Percentiles rank a stretch among this genome's conserved stretches.
These are phyloP conservation scores for Epichloe amarillans DNA, from an alignment of 2,329 filamentous ascomycete genomes.

Conservation along the genomic window DNA sequence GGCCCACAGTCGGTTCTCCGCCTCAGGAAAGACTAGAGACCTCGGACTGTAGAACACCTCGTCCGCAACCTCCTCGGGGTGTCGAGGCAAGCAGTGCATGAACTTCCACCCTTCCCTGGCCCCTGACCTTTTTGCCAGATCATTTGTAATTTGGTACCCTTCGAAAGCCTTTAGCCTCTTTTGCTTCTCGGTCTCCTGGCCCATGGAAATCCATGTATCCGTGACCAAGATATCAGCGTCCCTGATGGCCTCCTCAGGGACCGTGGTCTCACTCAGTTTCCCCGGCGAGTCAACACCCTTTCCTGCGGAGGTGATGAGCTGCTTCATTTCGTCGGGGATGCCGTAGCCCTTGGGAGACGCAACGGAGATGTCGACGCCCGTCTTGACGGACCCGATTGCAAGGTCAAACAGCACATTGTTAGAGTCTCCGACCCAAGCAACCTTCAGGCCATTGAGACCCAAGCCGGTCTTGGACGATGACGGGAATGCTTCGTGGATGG, in stretches of 20 bases:
- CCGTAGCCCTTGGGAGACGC: conserved; percentile 77
- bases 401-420: conserved; percentile 97
- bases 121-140: conserved; percentile 69
- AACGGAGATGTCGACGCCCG: conserved; percentile 75
- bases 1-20: conserved; percentile 88
- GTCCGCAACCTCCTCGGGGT: conserved; percentile 84
- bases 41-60: conserved; percentile 83
- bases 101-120: conserved; percentile 90
- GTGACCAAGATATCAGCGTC: conserved; percentile 83
- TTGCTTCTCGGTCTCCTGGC: conserved; percentile 74
- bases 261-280: conserved; percentile 58
- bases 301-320: conserved; percentile 55
- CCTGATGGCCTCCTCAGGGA: conserved; percentile 76
- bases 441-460: conserved; percentile 69
- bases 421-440: conserved; percentile 92
- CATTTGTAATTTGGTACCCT: conserved; percentile 83
- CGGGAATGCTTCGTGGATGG: conserved; percentile 67
- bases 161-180: conserved; percentile 67
- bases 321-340: conserved; percentile 62
- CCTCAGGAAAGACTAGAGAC: conserved; percentile 85
- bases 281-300: conserved; percentile 44
- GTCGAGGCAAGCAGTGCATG: conserved; percentile 93
- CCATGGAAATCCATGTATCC: conserved; percentile 98
- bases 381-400: conserved; percentile 74
- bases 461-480: conserved; percentile 35